phyloP scores from a whole-genome alignment of 495 filamentous ascomycete species.

The Hypoxylon lienhwacheense region DNA sequence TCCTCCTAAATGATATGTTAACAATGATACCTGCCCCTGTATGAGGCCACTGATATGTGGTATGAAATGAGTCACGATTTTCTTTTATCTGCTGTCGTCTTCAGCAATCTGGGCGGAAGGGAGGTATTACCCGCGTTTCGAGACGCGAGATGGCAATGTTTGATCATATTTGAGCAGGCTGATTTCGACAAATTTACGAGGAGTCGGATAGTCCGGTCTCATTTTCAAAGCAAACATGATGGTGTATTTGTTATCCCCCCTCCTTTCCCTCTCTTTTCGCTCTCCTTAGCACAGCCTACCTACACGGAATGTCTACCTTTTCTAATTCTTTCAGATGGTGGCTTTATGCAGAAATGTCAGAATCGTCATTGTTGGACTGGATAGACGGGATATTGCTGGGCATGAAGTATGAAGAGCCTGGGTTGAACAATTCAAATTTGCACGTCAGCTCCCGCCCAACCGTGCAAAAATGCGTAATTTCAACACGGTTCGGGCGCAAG shows the following conservation, averaged over 20 bases:
- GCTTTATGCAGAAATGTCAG: conserved; percentile 22
- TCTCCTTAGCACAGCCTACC: conserved; percentile 16
- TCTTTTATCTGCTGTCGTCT: conserved; percentile 16
- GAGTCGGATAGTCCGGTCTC: conserved; percentile 25
- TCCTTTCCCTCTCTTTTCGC: conserved; percentile 5
- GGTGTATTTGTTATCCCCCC: conserved; percentile 24
- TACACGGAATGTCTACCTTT: conserved; percentile 22
- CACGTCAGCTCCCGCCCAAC: conserved; percentile 23
- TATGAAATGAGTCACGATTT: conserved; percentile 34
- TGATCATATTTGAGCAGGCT: conserved; percentile 14
- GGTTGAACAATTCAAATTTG: conserved; percentile 25
- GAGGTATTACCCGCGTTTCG: conserved; percentile 14
- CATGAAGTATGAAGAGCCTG: conserved; percentile 23
- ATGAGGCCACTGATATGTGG: conserved; percentile 25
- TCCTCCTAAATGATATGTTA: conserved; percentile 32
- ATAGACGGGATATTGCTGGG: conserved; percentile 22
- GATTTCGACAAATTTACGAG: conserved; percentile 2
- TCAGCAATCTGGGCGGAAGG: conserved; percentile 15
- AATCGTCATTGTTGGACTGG: conserved; percentile 18
- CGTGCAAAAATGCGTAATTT: conserved; percentile 15
- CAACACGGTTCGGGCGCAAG: conserved; percentile 22
- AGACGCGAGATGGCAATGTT: conserved; percentile 17
- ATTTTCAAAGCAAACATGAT: conserved; percentile 24
- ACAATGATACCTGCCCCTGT: conserved; percentile 24
- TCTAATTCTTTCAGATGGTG: conserved; percentile 7